Evolutionary conservation across 345 rosid genomes (phyloP).

Genomic region (Raphanus sativus): DNA sequence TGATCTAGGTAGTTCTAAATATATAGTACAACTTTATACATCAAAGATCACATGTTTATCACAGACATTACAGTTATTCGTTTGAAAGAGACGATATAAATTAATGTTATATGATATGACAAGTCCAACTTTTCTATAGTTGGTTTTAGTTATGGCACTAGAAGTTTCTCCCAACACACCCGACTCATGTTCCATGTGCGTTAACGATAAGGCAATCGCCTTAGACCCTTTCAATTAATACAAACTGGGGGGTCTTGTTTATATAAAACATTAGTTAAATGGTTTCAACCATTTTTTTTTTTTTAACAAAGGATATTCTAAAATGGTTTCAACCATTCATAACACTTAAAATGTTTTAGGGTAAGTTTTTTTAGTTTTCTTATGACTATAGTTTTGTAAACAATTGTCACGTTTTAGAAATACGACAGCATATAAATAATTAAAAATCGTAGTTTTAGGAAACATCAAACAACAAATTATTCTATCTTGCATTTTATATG

Average conservation of each 20-base stretch:
- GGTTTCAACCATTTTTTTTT: too few species aligned
- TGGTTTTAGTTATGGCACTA: neutral
- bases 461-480: neutral
- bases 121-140: neutral
- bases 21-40: neutral
- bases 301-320: too few species aligned
- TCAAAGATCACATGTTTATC: conserved; percentile 13
- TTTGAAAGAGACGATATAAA: neutral
- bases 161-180: neutral
- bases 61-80: neutral
- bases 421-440: neutral
- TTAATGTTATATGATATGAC: neutral
- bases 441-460: neutral
- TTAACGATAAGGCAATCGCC: neutral
- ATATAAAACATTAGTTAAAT: neutral
- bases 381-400: neutral
- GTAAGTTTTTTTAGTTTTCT: neutral
- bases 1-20: conserved; percentile 1
- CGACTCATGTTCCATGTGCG: conserved; percentile 1
- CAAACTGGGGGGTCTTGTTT: neutral
- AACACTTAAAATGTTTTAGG: neutral
- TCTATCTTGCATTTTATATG: neutral
- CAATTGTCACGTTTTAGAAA: neutral
- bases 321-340: neutral
- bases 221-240: neutral